Evolutionary conservation across 305 asterid genomes (phyloP).

Genomic region (Fraxinus paxiana): DNA sequence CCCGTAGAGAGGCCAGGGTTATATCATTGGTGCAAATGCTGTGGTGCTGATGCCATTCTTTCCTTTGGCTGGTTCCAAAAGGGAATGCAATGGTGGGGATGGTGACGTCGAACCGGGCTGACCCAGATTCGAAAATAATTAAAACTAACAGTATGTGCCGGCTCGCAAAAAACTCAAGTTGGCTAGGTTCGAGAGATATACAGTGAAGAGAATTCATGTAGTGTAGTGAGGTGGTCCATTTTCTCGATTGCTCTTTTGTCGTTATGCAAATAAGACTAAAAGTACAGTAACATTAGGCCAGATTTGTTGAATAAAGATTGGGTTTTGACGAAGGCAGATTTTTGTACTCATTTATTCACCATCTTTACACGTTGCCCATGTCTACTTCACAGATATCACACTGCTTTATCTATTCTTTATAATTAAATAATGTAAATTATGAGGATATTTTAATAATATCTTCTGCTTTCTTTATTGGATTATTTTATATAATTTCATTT

Average conservation of each 20-base stretch:
- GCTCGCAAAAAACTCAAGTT: background rate
- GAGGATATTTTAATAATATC: slow-evolving; percentile 22
- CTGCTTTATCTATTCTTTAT: background rate
- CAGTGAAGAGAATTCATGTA: background rate
- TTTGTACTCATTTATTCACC: slow-evolving; percentile 26
- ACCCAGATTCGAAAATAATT: background rate
- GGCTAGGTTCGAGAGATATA: background rate
- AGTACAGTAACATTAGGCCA: background rate
- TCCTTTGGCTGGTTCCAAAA: slow-evolving; percentile 18
- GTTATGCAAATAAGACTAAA: background rate
- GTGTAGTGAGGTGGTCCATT: background rate
- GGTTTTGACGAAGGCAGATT: slow-evolving; percentile 29
- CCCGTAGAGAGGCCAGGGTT: background rate
- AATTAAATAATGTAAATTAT: background rate
- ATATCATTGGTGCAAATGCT: slow-evolving; percentile 9
- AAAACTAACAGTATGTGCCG: background rate
- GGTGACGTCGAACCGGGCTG: background rate
- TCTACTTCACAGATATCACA: slow-evolving; percentile 24
- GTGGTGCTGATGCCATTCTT: slow-evolving; percentile 3
- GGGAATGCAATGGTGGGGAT: background rate
- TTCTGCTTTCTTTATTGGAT: background rate
- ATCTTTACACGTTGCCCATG: slow-evolving; percentile 31
- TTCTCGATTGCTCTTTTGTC: background rate
- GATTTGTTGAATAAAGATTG: background rate
- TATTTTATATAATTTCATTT: background rate